Conservation (phyloP, 371 early-diverging fungal genomes). For the Rhizopus sp. region DNA sequence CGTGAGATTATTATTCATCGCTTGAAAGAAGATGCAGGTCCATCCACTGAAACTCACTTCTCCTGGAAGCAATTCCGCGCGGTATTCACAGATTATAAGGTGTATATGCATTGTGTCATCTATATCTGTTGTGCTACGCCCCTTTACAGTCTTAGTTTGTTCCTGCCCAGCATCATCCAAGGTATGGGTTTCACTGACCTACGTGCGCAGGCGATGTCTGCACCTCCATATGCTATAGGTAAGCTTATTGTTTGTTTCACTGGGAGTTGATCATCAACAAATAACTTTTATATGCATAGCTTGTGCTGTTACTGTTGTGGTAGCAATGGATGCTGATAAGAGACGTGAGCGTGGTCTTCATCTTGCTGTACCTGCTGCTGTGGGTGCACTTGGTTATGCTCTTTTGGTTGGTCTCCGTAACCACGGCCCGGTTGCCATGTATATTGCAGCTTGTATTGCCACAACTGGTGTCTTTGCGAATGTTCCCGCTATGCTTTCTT, state of each 20-base stretch:
- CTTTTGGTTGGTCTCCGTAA: constrained; percentile 51
- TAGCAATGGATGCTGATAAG: constrained; percentile 68
- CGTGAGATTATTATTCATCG: constrained; percentile 57
- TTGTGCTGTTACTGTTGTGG: constrained; percentile 53
- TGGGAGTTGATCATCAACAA: neutral
- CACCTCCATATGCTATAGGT: constrained; percentile 48
- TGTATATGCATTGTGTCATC: constrained; percentile 55
- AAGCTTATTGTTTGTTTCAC: constrained; percentile 4
- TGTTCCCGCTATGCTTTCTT: constrained; percentile 61
- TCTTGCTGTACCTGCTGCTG: constrained; percentile 55
- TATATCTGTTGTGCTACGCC: constrained; percentile 69
- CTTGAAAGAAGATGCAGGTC: constrained; percentile 61
- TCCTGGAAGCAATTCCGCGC: constrained; percentile 58
- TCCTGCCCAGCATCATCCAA: constrained; percentile 73
- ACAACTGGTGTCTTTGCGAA: constrained; percentile 59
- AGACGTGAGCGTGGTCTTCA: constrained; percentile 65
- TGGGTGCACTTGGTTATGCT: constrained; percentile 69
- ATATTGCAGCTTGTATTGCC: constrained; percentile 56
- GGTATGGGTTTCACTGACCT: constrained; percentile 62
- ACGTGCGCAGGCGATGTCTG: constrained; percentile 54
- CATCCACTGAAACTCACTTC: constrained; percentile 58
- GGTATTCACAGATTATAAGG: constrained; percentile 60
- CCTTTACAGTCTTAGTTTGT: constrained; percentile 65
- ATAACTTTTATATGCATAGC: constrained; percentile 29
- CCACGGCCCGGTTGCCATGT: constrained; percentile 38